These are phyloP conservation scores for Eucalyptus pumila DNA, from an alignment of 345 rosid genomes.

Conservation along the genomic window DNA sequence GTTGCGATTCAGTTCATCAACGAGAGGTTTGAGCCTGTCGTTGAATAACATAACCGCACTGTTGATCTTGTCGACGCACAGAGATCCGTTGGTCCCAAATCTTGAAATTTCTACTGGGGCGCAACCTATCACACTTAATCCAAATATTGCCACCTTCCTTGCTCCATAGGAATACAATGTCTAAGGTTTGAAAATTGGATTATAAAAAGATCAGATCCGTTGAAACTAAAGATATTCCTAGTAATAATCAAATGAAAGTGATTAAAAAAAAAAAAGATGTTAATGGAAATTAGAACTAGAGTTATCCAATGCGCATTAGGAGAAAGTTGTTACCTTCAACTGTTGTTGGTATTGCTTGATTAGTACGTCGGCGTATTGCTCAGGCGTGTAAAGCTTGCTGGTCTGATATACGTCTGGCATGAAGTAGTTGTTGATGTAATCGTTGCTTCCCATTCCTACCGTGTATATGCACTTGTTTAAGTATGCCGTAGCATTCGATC, in stretches of 20 bases:
- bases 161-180: constrained; percentile 13
- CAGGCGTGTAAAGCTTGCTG: background rate
- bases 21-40: background rate
- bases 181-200: background rate
- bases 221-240: background rate
- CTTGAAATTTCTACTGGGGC: background rate
- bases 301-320: background rate
- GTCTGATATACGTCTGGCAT: constrained; percentile 1
- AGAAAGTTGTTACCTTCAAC: background rate
- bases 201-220: background rate
- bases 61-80: constrained; percentile 4
- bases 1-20: constrained; percentile 2
- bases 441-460: constrained; percentile 21
- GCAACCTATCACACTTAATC: constrained; percentile 15
- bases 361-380: constrained; percentile 4
- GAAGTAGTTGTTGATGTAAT: constrained; percentile 26
- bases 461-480: constrained; percentile 14
- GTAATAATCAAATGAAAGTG: background rate
- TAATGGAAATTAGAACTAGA: background rate
- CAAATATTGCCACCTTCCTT: constrained; percentile 17
- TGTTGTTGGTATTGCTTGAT: constrained; percentile 4
- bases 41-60: constrained; percentile 2
- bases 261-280: background rate
- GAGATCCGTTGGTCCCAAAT: constrained; percentile 2
- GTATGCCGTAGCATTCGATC: background rate